Evolutionary conservation across 1,284 basidiomycete species (phyloP).

Genomic region (Moniliella sp.): DNA sequence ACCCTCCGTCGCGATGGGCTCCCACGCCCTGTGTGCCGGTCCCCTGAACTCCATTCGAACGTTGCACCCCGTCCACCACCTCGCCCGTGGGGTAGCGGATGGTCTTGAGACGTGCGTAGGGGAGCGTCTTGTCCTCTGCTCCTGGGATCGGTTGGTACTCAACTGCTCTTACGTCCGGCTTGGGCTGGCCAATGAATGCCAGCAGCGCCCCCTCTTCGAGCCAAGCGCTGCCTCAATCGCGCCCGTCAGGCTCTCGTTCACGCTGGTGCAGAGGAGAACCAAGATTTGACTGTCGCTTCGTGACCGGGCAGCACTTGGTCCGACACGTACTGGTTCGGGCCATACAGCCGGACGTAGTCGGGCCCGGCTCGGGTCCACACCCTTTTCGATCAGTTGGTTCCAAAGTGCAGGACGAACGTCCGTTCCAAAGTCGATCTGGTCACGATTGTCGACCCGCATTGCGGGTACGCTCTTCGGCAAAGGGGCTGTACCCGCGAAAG

Average conservation of each 20-base stretch:
- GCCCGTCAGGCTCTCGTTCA: conserved; percentile 9
- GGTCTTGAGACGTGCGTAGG: conserved; percentile 18
- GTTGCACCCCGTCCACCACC: conserved; percentile 9
- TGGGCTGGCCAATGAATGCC: not conserved
- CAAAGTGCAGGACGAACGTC: not conserved
- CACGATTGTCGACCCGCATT: conserved; percentile 10
- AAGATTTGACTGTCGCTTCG: conserved; percentile 6
- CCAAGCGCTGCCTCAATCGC: conserved; percentile 15
- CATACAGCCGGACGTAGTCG: conserved; percentile 12
- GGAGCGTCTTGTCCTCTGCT: conserved; percentile 1
- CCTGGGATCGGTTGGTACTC: not conserved
- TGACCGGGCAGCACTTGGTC: conserved; percentile 5
- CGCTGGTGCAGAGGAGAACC: conserved; percentile 7
- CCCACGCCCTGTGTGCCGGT: conserved; percentile 16
- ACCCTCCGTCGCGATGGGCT: conserved; percentile 21
- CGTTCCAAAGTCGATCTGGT: conserved; percentile 12
- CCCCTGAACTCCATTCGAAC: no score
- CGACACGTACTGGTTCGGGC: conserved; percentile 16
- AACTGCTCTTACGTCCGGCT: not conserved
- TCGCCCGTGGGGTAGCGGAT: conserved; percentile 14
- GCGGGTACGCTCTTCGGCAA: conserved; percentile 15
- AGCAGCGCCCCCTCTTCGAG: conserved; percentile 6
- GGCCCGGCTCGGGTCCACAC: conserved; percentile 1
- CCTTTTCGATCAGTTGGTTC: not conserved
- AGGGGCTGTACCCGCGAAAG: conserved; percentile 19